These are phyloP conservation scores for Penicillium lagena DNA, from an alignment of 495 filamentous ascomycete species.

Conservation along the genomic window DNA sequence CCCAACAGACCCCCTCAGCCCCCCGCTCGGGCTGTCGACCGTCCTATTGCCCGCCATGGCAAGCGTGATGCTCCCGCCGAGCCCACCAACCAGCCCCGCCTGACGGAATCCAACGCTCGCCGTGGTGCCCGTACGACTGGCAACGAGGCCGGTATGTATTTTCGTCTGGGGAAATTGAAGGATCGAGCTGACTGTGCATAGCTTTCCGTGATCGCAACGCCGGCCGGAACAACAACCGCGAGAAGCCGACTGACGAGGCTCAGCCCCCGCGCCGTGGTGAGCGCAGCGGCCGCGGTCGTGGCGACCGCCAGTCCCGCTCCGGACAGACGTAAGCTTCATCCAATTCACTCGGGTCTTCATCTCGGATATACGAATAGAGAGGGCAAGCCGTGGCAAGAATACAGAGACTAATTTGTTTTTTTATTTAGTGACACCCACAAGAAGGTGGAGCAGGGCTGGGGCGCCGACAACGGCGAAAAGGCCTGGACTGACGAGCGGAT, in stretches of 20 bases:
- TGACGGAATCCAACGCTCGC: slow-evolving; percentile 38
- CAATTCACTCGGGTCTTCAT: too few species aligned
- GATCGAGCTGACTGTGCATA: slow-evolving; percentile 25
- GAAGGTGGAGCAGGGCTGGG: slow-evolving; percentile 89
- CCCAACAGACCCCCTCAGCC: slow-evolving; percentile 67
- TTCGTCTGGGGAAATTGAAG: not conserved
- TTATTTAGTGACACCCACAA: slow-evolving; percentile 74
- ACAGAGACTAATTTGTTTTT: slow-evolving; percentile 6
- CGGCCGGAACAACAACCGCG: slow-evolving; percentile 75
- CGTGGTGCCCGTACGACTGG: slow-evolving; percentile 51
- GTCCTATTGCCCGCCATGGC: slow-evolving; percentile 65
- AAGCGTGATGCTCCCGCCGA: slow-evolving; percentile 87
- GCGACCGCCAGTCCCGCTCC: slow-evolving; percentile 78
- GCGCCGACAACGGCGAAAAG: slow-evolving; percentile 67
- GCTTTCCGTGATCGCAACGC: slow-evolving; percentile 89
- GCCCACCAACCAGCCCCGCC: slow-evolving; percentile 35
- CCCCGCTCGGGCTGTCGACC: slow-evolving; percentile 82
- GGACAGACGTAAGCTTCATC: slow-evolving; percentile 54
- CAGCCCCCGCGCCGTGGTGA: slow-evolving; percentile 43
- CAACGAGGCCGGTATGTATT: slow-evolving; percentile 73
- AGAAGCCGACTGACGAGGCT: slow-evolving; percentile 71
- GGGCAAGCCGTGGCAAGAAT: not conserved
- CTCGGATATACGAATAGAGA: not conserved
- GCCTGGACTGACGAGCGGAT: slow-evolving; percentile 85
- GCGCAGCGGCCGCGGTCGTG: slow-evolving; percentile 52